Evolutionary conservation across 352 stramenopile genomes (phyloP).

Genomic region (Globisporangium cystogenes): DNA sequence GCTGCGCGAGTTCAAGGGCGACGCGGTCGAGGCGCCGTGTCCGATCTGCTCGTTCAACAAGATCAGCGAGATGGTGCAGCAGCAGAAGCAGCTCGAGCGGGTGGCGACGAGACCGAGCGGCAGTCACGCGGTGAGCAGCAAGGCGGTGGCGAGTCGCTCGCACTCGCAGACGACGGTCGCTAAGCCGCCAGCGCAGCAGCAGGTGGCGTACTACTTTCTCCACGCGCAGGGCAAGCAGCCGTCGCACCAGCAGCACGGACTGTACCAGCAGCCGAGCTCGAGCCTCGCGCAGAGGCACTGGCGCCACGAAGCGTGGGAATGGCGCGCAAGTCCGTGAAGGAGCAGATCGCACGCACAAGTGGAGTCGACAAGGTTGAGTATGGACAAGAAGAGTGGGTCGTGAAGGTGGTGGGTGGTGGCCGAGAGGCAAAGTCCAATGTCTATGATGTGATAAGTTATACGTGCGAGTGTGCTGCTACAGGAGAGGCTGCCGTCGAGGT

Average conservation of each 20-base stretch:
- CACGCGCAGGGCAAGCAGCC: slow-evolving; percentile 21
- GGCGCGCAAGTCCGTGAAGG: slow-evolving; percentile 12
- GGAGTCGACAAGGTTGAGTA: no score
- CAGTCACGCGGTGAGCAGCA: background rate
- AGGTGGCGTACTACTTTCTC: slow-evolving; percentile 46
- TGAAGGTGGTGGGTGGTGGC: background rate
- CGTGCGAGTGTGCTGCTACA: background rate
- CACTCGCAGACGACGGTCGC: background rate
- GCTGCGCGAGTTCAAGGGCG: slow-evolving; percentile 54
- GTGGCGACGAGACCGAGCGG: background rate
- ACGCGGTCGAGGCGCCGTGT: slow-evolving; percentile 62
- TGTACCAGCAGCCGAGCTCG: background rate
- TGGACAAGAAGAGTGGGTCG: background rate
- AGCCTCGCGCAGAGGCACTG: slow-evolving; percentile 2
- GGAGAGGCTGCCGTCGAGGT: background rate
- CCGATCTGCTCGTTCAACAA: slow-evolving; percentile 81
- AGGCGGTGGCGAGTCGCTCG: background rate
- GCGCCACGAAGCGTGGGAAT: slow-evolving; percentile 45
- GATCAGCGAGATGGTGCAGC: slow-evolving; percentile 52
- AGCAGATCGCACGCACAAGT: background rate
- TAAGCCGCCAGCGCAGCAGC: background rate
- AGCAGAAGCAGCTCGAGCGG: slow-evolving; percentile 16
- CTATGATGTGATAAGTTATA: slow-evolving; percentile 3
- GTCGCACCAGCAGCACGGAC: background rate
- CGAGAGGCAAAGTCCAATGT: background rate